phyloP scores from a whole-genome alignment of 2,329 filamentous ascomycete genomes.

The Myriosclerotinia scirpicola region DNA sequence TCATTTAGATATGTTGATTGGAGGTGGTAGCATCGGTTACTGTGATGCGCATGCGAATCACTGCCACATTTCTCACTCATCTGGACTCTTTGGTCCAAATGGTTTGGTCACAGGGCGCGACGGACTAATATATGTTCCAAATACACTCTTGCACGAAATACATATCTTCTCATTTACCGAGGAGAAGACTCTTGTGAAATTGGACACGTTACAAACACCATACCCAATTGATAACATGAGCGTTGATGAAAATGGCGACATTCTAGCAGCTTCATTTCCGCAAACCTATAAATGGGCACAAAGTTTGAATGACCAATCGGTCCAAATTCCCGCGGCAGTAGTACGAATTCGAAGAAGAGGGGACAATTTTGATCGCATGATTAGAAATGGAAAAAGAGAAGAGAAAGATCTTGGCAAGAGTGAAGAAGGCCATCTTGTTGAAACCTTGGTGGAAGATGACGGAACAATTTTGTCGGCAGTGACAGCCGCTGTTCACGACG shows the following conservation, averaged over 20 bases:
- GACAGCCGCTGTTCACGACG: constrained; percentile 20
- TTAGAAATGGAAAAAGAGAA: not conserved
- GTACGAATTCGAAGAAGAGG: constrained; percentile 15
- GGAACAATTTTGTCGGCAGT: not conserved
- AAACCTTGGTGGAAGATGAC: constrained; percentile 22
- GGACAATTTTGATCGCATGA: constrained; percentile 4
- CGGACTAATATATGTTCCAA: constrained; percentile 42
- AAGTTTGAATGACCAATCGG: constrained; percentile 34
- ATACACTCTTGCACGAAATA: constrained; percentile 28
- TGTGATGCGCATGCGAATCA: constrained; percentile 32
- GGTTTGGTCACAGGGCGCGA: constrained; percentile 40
- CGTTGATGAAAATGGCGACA: constrained; percentile 42
- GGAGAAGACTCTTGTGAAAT: constrained; percentile 26
- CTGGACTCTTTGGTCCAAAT: constrained; percentile 40
- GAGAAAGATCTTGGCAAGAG: not conserved
- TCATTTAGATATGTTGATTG: constrained; percentile 35
- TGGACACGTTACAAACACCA: constrained; percentile 36
- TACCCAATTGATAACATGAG: constrained; percentile 43
- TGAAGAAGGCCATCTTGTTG: constrained; percentile 7
- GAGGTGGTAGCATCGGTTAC: constrained; percentile 40
- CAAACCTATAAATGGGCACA: constrained; percentile 32
- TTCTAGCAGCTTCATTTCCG: constrained; percentile 42
- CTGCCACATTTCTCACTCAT: constrained; percentile 37
- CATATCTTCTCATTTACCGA: constrained; percentile 25
- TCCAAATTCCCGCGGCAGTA: not conserved